Percentiles rank a stretch among this genome's conserved stretches.
These are phyloP conservation scores for Candida tetrigidarum DNA, from an alignment of 1,139 yeast genomes.

Conservation along the genomic window DNA sequence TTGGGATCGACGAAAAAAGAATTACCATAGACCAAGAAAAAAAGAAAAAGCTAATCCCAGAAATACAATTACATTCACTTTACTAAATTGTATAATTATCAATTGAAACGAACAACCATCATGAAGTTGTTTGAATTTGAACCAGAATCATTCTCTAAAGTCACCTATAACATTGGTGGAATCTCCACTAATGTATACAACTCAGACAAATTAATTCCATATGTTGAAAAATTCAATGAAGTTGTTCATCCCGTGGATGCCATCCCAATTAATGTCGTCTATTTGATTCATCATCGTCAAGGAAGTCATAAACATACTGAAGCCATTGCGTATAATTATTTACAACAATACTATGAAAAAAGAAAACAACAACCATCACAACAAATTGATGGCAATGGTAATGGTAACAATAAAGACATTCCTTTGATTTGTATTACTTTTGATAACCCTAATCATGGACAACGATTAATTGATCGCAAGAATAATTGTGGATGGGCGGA, in stretches of 20 bases:
- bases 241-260: constrained; percentile 21
- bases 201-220: constrained; percentile 27
- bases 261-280: constrained; percentile 41
- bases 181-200: constrained; percentile 40
- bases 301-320: constrained; percentile 34
- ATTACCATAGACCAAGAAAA: no score
- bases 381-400: no score
- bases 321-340: constrained; percentile 32
- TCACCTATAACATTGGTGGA: constrained; percentile 35
- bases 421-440: constrained; percentile 55
- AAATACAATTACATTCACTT: no score
- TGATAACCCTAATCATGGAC: constrained; percentile 68
- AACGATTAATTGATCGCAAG: constrained; percentile 37
- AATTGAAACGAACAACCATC: neutral
- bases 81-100: no score
- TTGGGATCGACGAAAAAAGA: no score
- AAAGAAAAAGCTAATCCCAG: neutral
- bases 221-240: constrained; percentile 24
- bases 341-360: constrained; percentile 29
- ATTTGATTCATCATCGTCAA: constrained; percentile 44
- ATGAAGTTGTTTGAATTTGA: constrained; percentile 27
- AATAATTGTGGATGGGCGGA: constrained; percentile 47
- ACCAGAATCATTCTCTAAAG: constrained; percentile 26
- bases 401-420: constrained; percentile 19
- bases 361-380: no score